A percentile compares a stretch with the other conserved stretches of the same genome.
phyloP scores from a whole-genome alignment of 192 early-diverging fungal species.

The Entophlyctis helioformis region DNA sequence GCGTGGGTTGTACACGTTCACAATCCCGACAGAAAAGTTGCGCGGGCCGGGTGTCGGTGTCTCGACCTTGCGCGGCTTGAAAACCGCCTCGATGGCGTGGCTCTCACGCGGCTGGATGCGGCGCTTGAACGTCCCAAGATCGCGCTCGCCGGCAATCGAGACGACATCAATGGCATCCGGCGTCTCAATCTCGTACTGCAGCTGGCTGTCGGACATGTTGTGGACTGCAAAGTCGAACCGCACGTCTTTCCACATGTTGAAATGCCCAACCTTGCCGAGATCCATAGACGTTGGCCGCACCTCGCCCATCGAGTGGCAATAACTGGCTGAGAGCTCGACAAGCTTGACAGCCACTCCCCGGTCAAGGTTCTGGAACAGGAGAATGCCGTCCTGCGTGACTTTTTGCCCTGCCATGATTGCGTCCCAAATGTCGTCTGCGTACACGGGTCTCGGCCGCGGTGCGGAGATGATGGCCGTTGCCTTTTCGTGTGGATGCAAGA shows the following conservation, averaged over 20 bases:
- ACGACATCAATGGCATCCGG: slow-evolving; percentile 36
- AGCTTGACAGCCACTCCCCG: slow-evolving; percentile 38
- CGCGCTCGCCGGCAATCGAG: neutral
- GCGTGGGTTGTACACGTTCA: slow-evolving; percentile 54
- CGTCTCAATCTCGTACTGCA: slow-evolving; percentile 43
- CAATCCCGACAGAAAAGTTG: slow-evolving; percentile 34
- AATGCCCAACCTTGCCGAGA: slow-evolving; percentile 67
- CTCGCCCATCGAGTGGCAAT: slow-evolving; percentile 45
- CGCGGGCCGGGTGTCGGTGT: slow-evolving; percentile 34
- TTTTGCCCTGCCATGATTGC: slow-evolving; percentile 38
- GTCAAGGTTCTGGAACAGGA: slow-evolving; percentile 46
- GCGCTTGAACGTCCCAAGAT: slow-evolving; percentile 1
- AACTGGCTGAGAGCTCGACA: slow-evolving; percentile 45
- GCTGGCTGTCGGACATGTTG: slow-evolving; percentile 52
- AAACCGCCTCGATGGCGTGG: slow-evolving; percentile 37
- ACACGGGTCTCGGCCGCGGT: slow-evolving; percentile 32
- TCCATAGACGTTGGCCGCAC: slow-evolving; percentile 42
- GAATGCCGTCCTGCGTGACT: slow-evolving; percentile 36
- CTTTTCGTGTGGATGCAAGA: slow-evolving; percentile 29
- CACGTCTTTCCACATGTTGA: slow-evolving; percentile 55
- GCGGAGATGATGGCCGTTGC: slow-evolving; percentile 34
- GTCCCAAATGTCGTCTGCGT: slow-evolving; percentile 12
- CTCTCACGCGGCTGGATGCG: slow-evolving; percentile 11
- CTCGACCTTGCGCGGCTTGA: slow-evolving; percentile 52
- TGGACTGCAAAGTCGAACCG: slow-evolving; percentile 45